Conservation (phyloP, 2,329 filamentous ascomycete species). For the Venturia asperata region DNA sequence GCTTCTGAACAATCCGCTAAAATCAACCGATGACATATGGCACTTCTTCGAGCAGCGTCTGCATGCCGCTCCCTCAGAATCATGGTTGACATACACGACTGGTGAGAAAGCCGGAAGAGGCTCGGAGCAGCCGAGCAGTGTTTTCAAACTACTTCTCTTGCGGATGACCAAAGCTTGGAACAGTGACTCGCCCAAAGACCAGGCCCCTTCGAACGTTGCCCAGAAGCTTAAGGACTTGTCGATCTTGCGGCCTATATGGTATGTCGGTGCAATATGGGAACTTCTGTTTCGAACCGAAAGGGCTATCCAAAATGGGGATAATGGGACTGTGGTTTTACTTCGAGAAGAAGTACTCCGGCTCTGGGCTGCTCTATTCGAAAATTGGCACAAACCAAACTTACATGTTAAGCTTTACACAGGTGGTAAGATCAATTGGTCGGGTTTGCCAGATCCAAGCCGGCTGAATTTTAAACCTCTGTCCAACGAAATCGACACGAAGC, state of each 20-base stretch:
- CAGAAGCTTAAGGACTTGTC: neutral
- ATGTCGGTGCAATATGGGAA: slow-evolving; percentile 10
- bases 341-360: slow-evolving; percentile 5
- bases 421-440: slow-evolving; percentile 13
- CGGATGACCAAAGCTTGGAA: slow-evolving; percentile 3
- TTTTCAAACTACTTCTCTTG: slow-evolving; percentile 1
- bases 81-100: neutral
- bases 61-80: neutral
- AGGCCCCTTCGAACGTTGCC: neutral
- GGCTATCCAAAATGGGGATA: neutral
- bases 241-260: neutral
- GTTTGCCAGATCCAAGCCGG: slow-evolving; percentile 1
- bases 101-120: neutral
- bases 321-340: neutral
- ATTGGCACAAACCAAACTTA: neutral
- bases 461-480: neutral
- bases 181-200: neutral
- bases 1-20: neutral
- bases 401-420: neutral
- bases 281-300: neutral
- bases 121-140: neutral
- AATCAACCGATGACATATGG: slow-evolving; percentile 5
- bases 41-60: neutral
- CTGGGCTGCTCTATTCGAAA: slow-evolving; percentile 1
- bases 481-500: neutral